Base-by-base conservation (phyloP, 768 basidiomycete genomes). In the Xanthoconium purpureum region DNA sequence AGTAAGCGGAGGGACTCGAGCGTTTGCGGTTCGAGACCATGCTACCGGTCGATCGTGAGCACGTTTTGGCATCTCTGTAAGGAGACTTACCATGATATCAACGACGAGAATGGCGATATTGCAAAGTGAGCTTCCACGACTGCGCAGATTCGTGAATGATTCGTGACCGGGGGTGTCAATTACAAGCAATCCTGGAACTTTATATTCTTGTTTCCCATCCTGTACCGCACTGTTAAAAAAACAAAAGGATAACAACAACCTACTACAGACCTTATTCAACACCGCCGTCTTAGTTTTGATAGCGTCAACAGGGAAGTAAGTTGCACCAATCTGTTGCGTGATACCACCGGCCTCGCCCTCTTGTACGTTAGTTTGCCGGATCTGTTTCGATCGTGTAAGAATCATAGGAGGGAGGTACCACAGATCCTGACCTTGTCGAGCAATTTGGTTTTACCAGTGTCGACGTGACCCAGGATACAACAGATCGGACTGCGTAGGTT, bases 121-220 rank as follows among this genome's bases (percentile, higher is more conserved):
- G 75, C 96, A 98, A 24, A 99, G 80, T 8, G 94, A 97, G 59
- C 92, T 94, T 69, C 97, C 97, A 69, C 97, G 89, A 15, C 89
- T 86, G 47, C 97, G 91, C 70, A 98, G 73, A 72, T 98, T 98
- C 9, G 94, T 94, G 82, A 99, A 99, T 6, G 94, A 96, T 75
- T 98, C 97, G 84, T 99, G 97, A 54, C 97, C 97, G 54, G 97
- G 97, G 2, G 97, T 99, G 71, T 99, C 97, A 63, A 99, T 98
- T 63, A 99, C 72, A 53, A 99, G 80, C 15, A 99, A 81, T 71
- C 97, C 97, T 36, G 97, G 97, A 58, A 98, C 87, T 74, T 98
- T 97, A 80, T 95, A 98, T 64, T 98, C 92, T 74, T 90, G 87
- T 40, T 72, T 71, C 57, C 85, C 85, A 63, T 91, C 88, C 89